These are phyloP conservation scores for Fistulifera pelliculosa DNA, from an alignment of 108 stramenopile genomes.

Conservation along the genomic window DNA sequence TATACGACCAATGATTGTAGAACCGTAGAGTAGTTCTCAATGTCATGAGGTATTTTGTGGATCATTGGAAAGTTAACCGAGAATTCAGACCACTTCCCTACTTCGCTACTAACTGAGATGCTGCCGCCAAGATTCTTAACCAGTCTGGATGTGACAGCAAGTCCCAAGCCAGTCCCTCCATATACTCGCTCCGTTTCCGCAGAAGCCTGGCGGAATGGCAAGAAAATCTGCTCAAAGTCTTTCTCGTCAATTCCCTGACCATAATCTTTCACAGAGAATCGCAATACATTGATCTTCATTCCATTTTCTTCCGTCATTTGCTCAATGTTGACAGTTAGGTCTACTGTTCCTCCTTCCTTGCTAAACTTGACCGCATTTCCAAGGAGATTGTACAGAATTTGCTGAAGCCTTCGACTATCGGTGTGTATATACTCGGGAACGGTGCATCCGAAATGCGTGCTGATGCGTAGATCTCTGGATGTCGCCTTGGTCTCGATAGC, in stretches of 20 bases:
- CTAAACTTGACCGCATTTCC: slow-evolving; percentile 42
- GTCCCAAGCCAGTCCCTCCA: slow-evolving; percentile 32
- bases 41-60: not conserved
- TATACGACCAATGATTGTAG: not conserved
- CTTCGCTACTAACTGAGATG: slow-evolving; percentile 30
- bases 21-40: too few species aligned
- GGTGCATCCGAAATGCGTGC: slow-evolving; percentile 9
- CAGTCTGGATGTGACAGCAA: slow-evolving; percentile 43
- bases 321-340: slow-evolving; percentile 16
- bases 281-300: slow-evolving; percentile 12
- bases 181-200: slow-evolving; percentile 6
- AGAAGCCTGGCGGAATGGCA: slow-evolving; percentile 36
- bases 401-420: slow-evolving; percentile 33
- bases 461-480: slow-evolving; percentile 6
- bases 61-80: slow-evolving; percentile 34
- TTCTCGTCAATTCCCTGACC: slow-evolving; percentile 38
- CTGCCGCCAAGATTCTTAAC: slow-evolving; percentile 37
- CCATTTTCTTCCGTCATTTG: not conserved
- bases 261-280: slow-evolving; percentile 39
- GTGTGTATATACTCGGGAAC: slow-evolving; percentile 21
- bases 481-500: slow-evolving; percentile 21
- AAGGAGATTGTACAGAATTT: slow-evolving; percentile 39
- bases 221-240: slow-evolving; percentile 38
- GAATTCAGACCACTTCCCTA: slow-evolving; percentile 32
- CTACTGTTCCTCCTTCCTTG: slow-evolving; percentile 15